Base-by-base conservation (phyloP, 805 yeast species). In the Lipomyces sp. region DNA sequence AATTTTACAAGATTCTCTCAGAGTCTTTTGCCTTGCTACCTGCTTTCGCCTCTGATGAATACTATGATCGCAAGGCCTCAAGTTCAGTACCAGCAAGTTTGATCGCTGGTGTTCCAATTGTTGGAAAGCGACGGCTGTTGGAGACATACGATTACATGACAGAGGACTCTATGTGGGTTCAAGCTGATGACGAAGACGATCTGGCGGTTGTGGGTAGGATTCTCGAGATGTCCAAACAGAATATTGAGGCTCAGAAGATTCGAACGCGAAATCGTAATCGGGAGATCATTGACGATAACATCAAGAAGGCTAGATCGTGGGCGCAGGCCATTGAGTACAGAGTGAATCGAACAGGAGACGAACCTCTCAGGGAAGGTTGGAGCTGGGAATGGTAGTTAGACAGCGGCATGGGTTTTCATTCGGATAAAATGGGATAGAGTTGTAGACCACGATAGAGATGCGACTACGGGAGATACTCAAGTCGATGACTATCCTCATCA, bases 1-100 rank as follows among this genome's bases (percentile, higher is more conserved):
- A 66, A 33, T 69, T 69, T 30, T 69, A 69, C 62, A 57, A 63
- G 50, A 64, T 64, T 42, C 45, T 69, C 53, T 59, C 71, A 1
- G 67, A 69, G 24, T 63, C 67, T 29, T 69, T 66, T 30, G 71
- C 71, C 34, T 34, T 69, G 51, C 57, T 69, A 24, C 67, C 71
- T 34, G 71, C 71, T 7, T 69, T 69, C 50, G 71, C 71, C 33
- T 45, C 32, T 35, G 71, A 67, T n/a, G 70, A 66, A 39, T 69
- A 69, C 64, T 69, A 67, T 34, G 67, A 63, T 39, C 61, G 67
- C 11, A 69, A 69, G 55, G 71, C 71, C 5, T 69, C 71, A 13
- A 57, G 64, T n/a, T 69, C 71, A 15, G 71, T 69, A 3, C 71
- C 71, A 2, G 71, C 71, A 13, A 57, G 64, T 33, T 56, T 69